These are phyloP conservation scores for Leccinum subtestaceum DNA, from an alignment of 768 basidiomycete species.

Conservation along the genomic window DNA sequence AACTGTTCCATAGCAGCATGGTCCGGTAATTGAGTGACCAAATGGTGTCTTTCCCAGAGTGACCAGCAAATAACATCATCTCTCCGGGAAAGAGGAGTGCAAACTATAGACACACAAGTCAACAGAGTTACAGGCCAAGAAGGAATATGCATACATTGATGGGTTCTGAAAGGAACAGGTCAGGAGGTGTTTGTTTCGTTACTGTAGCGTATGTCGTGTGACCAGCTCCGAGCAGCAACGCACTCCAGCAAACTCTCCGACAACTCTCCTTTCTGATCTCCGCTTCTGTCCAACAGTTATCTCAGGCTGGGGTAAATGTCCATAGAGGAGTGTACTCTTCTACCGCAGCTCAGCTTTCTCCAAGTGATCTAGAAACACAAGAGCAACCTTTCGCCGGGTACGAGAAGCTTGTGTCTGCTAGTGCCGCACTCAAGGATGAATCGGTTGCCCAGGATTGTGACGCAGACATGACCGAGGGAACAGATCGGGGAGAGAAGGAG, in stretches of 20 bases:
- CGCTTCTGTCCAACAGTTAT: constrained; percentile 50
- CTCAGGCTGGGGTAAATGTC: constrained; percentile 65
- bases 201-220: constrained; percentile 61
- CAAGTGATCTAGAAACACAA: constrained; percentile 51
- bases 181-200: constrained; percentile 35
- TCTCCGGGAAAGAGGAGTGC: constrained; percentile 78
- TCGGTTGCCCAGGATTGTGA: constrained; percentile 11
- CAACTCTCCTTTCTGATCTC: constrained; percentile 72
- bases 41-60: constrained; percentile 59
- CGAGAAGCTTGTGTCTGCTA: constrained; percentile 1
- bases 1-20: constrained; percentile 72
- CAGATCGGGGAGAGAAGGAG: constrained; percentile 46
- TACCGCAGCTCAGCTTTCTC: constrained; percentile 47
- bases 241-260: constrained; percentile 72
- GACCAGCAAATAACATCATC: constrained; percentile 35
- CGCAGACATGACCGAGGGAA: constrained; percentile 41
- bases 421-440: neutral
- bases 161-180: constrained; percentile 60
- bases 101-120: constrained; percentile 42
- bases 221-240: constrained; percentile 60
- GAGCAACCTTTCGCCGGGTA: constrained; percentile 37
- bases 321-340: constrained; percentile 58
- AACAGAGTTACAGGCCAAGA: constrained; percentile 2
- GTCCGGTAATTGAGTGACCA: constrained; percentile 74
- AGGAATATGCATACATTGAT: constrained; percentile 50